Evolutionary conservation across 2,329 filamentous ascomycete species (phyloP), one percentile per base, ranked within the genome.

Genomic region (Camillea tinctor): DNA sequence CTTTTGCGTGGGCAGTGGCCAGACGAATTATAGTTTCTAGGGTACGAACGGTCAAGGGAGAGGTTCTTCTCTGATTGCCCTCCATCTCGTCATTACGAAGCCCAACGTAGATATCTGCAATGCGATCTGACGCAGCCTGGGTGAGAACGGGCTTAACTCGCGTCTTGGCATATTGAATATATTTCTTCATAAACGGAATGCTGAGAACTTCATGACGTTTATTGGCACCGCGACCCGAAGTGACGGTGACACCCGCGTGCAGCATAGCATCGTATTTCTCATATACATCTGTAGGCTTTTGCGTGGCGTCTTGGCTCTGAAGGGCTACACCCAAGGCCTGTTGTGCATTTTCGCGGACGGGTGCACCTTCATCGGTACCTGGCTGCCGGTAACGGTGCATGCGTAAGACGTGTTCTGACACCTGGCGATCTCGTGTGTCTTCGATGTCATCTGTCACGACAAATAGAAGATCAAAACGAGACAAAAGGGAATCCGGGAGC

Each of bases 161-260:
- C 40, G 86, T 90, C 80, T 99, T 99, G 65, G 95, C 93, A 75
- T 99, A 99, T 73, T 99, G 95, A 52, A 99, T 96, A 76, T 97
- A 99, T 78, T 99, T 99, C 80, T 99, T 99, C 81, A 99, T 93
- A 77, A 99, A 99, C 0, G 93, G 91, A 62, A 99, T 97, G 77
- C 91, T 96, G 57, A 99, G 81, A 15, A 99, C 91, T 74, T 97
- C 93, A 4, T 91, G 86, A 65, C 90, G 89, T 75, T 91, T 90
- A 68, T 86, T 87, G 23, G 88, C 79, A 11, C 91, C 91, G 48
- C 92, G 86, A 9, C 90, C 90, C 13, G 88, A 83, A 3, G 88
- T 92, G 17, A 92, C 77, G 6, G 88, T 92, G 52, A 97, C 92
- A 62, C 95, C 95, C 9, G 93, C 91, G 72, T 99, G 95, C 50